Conservation (phyloP, 495 filamentous ascomycete genomes). For the Cetradonia linearis region DNA sequence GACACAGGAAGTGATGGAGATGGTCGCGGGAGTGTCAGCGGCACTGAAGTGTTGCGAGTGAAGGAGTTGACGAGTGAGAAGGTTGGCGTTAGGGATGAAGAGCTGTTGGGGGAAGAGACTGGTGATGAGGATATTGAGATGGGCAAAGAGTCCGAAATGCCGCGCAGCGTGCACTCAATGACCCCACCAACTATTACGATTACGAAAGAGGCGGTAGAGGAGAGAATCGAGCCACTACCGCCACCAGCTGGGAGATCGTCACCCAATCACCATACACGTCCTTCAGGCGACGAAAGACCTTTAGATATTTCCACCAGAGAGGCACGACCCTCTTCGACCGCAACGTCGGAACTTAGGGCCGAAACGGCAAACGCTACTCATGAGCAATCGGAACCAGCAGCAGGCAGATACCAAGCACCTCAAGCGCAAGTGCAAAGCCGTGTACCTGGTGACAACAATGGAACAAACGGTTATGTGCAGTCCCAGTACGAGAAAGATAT, state of each 20-base stretch:
- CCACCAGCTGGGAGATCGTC: neutral
- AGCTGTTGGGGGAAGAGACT: slow-evolving; percentile 24
- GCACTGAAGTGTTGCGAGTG: neutral
- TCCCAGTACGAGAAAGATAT: slow-evolving; percentile 8
- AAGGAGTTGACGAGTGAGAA: slow-evolving; percentile 11
- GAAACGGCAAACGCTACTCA: neutral
- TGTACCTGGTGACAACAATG: neutral
- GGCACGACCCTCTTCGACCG: neutral
- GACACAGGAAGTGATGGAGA: slow-evolving; percentile 17
- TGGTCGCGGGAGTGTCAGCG: slow-evolving; percentile 8
- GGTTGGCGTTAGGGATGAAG: slow-evolving; percentile 23
- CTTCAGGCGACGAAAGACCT: neutral
- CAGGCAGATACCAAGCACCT: slow-evolving; percentile 5
- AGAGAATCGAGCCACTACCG: neutral
- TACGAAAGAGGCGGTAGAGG: slow-evolving; percentile 2
- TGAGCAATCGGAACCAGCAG: neutral
- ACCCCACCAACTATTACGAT: neutral
- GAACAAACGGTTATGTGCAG: neutral
- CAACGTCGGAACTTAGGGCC: too few relatives aligned
- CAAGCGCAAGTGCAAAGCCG: slow-evolving; percentile 7
- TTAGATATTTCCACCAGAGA: neutral
- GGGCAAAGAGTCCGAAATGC: neutral
- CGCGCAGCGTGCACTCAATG: slow-evolving; percentile 2
- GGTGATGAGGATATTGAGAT: slow-evolving; percentile 25
- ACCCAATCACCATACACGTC: neutral